Base-by-base conservation (phyloP, 1,139 yeast species). In the Nakaseomyces kungkrabaensis region DNA sequence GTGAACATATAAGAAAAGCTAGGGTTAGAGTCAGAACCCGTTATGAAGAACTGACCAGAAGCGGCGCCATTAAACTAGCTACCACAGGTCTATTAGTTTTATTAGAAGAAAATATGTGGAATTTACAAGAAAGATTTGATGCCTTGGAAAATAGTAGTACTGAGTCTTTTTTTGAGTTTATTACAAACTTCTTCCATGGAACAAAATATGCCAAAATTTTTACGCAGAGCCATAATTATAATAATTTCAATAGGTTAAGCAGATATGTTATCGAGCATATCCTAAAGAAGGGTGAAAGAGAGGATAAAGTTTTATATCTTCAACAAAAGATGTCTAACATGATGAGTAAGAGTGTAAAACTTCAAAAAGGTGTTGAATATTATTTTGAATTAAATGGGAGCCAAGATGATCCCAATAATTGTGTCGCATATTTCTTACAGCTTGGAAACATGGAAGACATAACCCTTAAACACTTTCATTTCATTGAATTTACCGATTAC, bases 111-210 rank as follows among this genome's bases (percentile, higher is more conserved):
- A 65, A 71, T 46, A 69, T 78, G 26, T 79, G 78, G 77, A 59
- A 72, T 1, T 49, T 79, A 3, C 76, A 77, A 32, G 77, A 77
- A 43, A 68, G 85, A 57, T 54, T 75, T 4, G 76, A 78, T 49
- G 74, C 81, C 3, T 68, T 83, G 54, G 85, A 81, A 59, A 80
- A 78, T 41, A 68, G 79, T 56, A 81, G 82, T 46, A 69, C 74
- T 32, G 73, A 75, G 48, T 41, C 66, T 1, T 62, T 70, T 43
- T 56, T 57, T 8, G 37, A 50, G 0, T 64, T 71, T 47, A 65
- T 63, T 45, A 50, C 52, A 0, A 10, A 43, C 0, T 64, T 74
- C 24, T 54, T 71, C 25, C 45, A 45, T 22, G 54, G 53, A 5
- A 51, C 50, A 0, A 71, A 69, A 48, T 72, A 72, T 52, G 52